A percentile compares a stretch with the other conserved stretches of the same genome.
phyloP scores from a whole-genome alignment of 23 red algal species.

The Gracilaria domingensis region DNA sequence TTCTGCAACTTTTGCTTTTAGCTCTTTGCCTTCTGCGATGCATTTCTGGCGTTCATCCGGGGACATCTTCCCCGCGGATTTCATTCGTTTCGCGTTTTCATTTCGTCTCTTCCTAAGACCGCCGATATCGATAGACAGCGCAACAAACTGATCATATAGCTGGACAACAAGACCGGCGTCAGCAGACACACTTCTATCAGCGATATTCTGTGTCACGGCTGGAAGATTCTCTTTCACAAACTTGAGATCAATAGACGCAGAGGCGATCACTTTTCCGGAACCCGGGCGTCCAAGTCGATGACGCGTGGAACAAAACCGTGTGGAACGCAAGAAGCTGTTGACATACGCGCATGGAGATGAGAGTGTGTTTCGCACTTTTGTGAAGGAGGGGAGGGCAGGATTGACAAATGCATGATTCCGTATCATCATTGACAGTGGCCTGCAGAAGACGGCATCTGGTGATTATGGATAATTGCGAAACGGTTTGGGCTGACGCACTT shows the following conservation, averaged over 20 bases:
- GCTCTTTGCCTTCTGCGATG: constrained; percentile 83
- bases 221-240: constrained; percentile 73
- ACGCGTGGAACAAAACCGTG: constrained; percentile 17
- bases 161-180: constrained; percentile 75
- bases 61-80: constrained; percentile 64
- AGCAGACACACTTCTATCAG: constrained; percentile 66
- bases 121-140: constrained; percentile 42
- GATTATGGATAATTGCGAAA: neutral
- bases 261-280: constrained; percentile 34
- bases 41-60: constrained; percentile 67
- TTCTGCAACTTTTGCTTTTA: constrained; percentile 69
- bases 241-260: constrained; percentile 67
- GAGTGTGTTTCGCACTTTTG: neutral
- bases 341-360: neutral
- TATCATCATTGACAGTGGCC: neutral
- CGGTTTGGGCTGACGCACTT: neutral
- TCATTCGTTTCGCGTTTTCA: constrained; percentile 86
- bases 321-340: neutral
- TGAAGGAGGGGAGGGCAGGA: neutral
- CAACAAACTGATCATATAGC: constrained; percentile 82
- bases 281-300: constrained; percentile 32
- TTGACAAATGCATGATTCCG: constrained; percentile 36
- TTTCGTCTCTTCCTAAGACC: constrained; percentile 77
- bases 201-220: constrained; percentile 76
- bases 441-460: neutral